Conservation (phyloP, 2,329 filamentous ascomycete species). For the Talaromyces sp. region DNA sequence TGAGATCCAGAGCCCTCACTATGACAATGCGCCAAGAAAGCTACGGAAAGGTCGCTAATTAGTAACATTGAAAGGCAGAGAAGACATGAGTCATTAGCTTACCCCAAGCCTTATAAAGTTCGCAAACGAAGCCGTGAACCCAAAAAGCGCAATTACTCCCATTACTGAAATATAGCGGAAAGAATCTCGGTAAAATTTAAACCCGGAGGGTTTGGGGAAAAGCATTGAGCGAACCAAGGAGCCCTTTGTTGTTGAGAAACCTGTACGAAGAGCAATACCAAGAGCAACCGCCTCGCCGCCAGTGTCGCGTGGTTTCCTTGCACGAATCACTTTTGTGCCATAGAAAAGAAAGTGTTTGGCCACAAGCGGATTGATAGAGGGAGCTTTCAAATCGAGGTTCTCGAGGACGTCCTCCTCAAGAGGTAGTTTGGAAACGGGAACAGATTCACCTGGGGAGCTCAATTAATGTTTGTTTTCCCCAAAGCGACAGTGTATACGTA, state of each 20-base stretch:
- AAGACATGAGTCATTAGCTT: constrained; percentile 19
- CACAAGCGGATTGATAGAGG: constrained; percentile 75
- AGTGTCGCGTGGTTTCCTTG: constrained; percentile 79
- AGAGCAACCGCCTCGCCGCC: constrained; percentile 73
- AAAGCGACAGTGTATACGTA: constrained; percentile 17
- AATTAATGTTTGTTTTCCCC: constrained; percentile 12
- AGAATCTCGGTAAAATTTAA: constrained; percentile 97
- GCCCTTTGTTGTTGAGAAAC: constrained; percentile 97
- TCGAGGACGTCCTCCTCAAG: constrained; percentile 74
- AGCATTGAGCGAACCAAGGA: constrained; percentile 95
- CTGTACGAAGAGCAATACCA: constrained; percentile 86
- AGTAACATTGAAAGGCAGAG: not conserved
- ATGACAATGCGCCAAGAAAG: constrained; percentile 88
- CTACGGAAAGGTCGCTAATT: constrained; percentile 26
- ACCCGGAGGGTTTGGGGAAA: constrained; percentile 95
- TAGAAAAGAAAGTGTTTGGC: constrained; percentile 89
- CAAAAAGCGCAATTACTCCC: constrained; percentile 76
- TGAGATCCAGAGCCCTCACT: constrained; percentile 85
- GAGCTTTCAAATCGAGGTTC: constrained; percentile 70
- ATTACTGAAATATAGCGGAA: constrained; percentile 98
- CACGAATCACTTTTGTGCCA: constrained; percentile 91
- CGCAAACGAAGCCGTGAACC: constrained; percentile 84
- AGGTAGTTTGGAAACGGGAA: constrained; percentile 89
- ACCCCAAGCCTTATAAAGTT: constrained; percentile 81
- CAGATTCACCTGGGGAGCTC: constrained; percentile 66